Evolutionary conservation across 441 rosid species (phyloP).

Genomic region (Bocquillonia castaneifolia): DNA sequence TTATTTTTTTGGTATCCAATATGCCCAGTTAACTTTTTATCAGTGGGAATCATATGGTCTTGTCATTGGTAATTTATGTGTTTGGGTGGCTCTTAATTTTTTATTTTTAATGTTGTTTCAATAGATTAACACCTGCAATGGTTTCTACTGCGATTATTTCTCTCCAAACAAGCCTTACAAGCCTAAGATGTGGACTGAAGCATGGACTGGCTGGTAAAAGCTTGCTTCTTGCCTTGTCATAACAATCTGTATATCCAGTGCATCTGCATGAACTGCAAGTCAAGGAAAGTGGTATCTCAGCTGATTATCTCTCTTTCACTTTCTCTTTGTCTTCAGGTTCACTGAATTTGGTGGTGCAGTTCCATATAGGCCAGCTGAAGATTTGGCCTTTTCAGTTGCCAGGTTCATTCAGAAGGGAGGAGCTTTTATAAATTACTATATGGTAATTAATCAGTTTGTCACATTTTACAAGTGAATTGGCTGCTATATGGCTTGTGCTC

Average conservation of each 20-base stretch:
- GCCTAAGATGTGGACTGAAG: slow-evolving; percentile 99
- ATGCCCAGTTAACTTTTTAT: background rate
- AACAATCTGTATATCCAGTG: slow-evolving; percentile 1
- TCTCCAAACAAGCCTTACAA: slow-evolving; percentile 87
- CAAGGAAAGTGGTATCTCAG: background rate
- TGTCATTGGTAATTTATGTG: slow-evolving; percentile 7
- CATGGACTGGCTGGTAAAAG: slow-evolving; percentile 95
- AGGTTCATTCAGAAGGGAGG: slow-evolving; percentile 96
- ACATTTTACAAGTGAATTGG: slow-evolving; percentile 9
- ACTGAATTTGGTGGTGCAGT: slow-evolving; percentile 93
- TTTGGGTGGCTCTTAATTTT: slow-evolving; percentile 12
- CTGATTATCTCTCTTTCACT: slow-evolving; percentile 16
- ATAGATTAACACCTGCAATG: slow-evolving; percentile 95
- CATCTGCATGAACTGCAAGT: slow-evolving; percentile 1
- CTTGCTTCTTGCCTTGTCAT: slow-evolving; percentile 4
- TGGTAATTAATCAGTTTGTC: slow-evolving; percentile 45
- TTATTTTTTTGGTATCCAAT: slow-evolving; percentile 12
- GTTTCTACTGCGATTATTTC: slow-evolving; percentile 93
- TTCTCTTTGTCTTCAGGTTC: slow-evolving; percentile 45
- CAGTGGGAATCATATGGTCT: slow-evolving; percentile 8
- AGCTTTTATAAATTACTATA: slow-evolving; percentile 82
- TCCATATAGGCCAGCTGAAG: slow-evolving; percentile 95
- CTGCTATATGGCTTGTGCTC: slow-evolving; percentile 12
- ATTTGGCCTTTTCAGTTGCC: slow-evolving; percentile 91
- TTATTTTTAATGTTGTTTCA: slow-evolving; percentile 1